Evolutionary conservation across 345 rosid species (phyloP), one percentile per base, ranked within the genome.

Genomic region (Atalantia buxifolia): DNA sequence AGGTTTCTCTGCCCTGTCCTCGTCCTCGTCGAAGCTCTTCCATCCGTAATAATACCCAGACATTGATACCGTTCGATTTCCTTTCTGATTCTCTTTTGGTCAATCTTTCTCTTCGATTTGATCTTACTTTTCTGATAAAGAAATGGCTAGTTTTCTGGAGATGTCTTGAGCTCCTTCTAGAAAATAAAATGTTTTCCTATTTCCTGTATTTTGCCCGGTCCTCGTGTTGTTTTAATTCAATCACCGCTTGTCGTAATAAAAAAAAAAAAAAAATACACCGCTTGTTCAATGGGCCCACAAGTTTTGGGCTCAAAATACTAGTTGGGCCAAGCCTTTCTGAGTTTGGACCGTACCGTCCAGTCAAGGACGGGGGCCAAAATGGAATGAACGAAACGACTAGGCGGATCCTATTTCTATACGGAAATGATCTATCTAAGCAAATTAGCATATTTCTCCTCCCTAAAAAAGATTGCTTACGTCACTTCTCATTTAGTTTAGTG

Each of bases 1-100:
- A 53, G 98, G 98, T 82, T 96, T 96, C 83, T 96, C 97, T 2
- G 95, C 97, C 7, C 98, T 90, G 81, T 96, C 98, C 67, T 90
- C 97, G 77, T 93, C 89, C 75, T 88, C 94, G 40, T 87, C 86
- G 88, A 94, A 92, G 80, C 72, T 89, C 85, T 91, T 92, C 97
- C 95, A 96, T 48, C 78, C 59, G 77, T 89, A 92, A 59, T 80
- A 80, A 59, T 80, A 80, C 65, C 77, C 69, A 36, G 94, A 80
- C 95, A 92, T 92, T 60, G 50, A 45, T 45, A 2, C 50, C 50
- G 14, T 45, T 45, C 1, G 50, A 45, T 45, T 45, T 45, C 50
- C 78, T 42, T 75, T 31, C 71, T 28, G 22, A 30, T 19, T 57
- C 30, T 75, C 75, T 50, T 56, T 50, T 50, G 28, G 40, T 16